Conservation (phyloP, 1,139 yeast species). For the Wickerhamiella infanticola region DNA sequence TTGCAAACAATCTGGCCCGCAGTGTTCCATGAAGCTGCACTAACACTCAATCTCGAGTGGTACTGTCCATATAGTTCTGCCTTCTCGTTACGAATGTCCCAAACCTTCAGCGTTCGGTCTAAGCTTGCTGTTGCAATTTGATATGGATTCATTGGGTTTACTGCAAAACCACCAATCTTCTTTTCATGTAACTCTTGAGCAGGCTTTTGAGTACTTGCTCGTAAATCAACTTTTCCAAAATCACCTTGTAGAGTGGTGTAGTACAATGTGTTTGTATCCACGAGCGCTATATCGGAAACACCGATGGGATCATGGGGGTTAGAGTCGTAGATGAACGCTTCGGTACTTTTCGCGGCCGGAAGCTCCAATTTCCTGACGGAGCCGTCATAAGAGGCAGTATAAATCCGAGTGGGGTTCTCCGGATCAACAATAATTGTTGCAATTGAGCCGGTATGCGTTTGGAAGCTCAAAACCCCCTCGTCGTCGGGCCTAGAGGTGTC, state of each 20-base stretch:
- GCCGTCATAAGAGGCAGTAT: constrained; percentile 76
- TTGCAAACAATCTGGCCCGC: constrained; percentile 71
- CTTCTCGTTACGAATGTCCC: constrained; percentile 53
- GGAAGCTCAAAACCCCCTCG: constrained; percentile 40
- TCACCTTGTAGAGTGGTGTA: constrained; percentile 69
- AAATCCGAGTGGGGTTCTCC: constrained; percentile 37
- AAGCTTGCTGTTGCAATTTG: constrained; percentile 78
- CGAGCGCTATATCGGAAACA: constrained; percentile 42
- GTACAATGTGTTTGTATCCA: constrained; percentile 41
- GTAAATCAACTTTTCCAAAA: constrained; percentile 51
- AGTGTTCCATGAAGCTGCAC: constrained; percentile 73
- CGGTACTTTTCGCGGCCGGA: constrained; percentile 38
- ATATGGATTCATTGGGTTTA: constrained; percentile 45
- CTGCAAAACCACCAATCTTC: constrained; percentile 75
- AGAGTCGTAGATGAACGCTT: constrained; percentile 27
- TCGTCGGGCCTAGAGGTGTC: constrained; percentile 40
- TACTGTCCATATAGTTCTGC: constrained; percentile 50
- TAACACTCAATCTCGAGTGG: constrained; percentile 60
- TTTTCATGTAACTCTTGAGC: constrained; percentile 46
- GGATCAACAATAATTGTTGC: constrained; percentile 45
- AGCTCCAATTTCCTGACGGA: constrained; percentile 61
- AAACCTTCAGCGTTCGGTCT: constrained; percentile 65
- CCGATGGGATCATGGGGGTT: constrained; percentile 21
- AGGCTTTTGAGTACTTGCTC: constrained; percentile 24
- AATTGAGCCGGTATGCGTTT: constrained; percentile 63